Evolutionary conservation across 192 early-diverging fungal genomes (phyloP).

Genomic region (Ramicandelaber brevisporus): DNA sequence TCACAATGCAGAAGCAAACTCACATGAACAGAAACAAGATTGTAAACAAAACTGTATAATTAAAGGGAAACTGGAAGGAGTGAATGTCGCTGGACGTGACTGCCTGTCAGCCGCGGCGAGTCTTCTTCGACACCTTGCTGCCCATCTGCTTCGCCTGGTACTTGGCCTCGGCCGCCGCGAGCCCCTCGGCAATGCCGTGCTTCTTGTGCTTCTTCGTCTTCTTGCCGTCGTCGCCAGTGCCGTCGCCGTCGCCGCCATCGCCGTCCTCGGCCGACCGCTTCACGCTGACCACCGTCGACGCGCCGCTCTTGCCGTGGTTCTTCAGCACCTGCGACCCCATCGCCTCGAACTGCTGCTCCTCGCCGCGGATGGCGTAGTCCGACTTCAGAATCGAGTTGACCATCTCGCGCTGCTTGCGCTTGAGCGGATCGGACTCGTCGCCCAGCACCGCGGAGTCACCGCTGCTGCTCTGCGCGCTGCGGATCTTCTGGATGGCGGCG

Average conservation of each 20-base stretch:
- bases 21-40: too few species aligned
- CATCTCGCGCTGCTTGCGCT: slow-evolving; percentile 48
- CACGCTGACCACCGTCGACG: slow-evolving; percentile 42
- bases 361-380: slow-evolving; percentile 46
- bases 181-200: slow-evolving; percentile 5
- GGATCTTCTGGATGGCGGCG: too few species aligned
- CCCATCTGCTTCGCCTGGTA: slow-evolving; percentile 1
- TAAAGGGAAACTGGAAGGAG: too few species aligned
- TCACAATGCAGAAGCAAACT: too few species aligned
- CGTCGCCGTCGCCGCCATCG: too few species aligned
- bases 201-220: slow-evolving; percentile 13
- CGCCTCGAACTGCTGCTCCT: slow-evolving; percentile 42
- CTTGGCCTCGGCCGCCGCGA: slow-evolving; percentile 9
- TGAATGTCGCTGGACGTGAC: too few species aligned
- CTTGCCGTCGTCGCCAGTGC: too few species aligned
- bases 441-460: too few species aligned
- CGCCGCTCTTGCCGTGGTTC: slow-evolving; percentile 14
- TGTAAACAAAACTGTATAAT: too few species aligned
- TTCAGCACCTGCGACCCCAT: slow-evolving; percentile 43
- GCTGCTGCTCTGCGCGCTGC: too few species aligned
- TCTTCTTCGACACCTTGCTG: slow-evolving; percentile 7
- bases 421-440: slow-evolving; percentile 25
- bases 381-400: slow-evolving; percentile 49
- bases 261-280: slow-evolving; percentile 31
- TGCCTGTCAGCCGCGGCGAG: not conserved